Evolutionary conservation across 2,329 filamentous ascomycete species (phyloP).

Genomic region (Lecanicillium sp.): DNA sequence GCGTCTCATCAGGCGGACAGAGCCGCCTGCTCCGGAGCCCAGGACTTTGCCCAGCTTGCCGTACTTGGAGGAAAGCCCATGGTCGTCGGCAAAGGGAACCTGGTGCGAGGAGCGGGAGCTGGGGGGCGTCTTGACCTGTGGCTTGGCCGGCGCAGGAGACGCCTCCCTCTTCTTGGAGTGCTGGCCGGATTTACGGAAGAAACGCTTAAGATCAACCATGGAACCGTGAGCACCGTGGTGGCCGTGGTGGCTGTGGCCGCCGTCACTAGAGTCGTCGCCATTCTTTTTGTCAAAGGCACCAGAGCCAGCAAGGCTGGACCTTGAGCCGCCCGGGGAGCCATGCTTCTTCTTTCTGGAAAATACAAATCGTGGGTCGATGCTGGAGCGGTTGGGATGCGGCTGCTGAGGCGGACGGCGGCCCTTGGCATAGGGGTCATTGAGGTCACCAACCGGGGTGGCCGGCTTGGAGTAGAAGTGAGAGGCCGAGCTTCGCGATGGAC

Average conservation of each 20-base stretch:
- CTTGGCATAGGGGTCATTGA: slow-evolving; percentile 81
- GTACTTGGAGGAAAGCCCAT: slow-evolving; percentile 84
- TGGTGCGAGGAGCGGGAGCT: slow-evolving; percentile 45
- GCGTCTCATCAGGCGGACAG: slow-evolving; percentile 87
- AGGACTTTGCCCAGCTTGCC: slow-evolving; percentile 93
- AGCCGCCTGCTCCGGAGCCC: slow-evolving; percentile 89
- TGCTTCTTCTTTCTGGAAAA: slow-evolving; percentile 71
- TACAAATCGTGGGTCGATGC: slow-evolving; percentile 74
- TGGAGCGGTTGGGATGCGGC: slow-evolving; percentile 51
- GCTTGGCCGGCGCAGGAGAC: slow-evolving; percentile 51
- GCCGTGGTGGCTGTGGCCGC: slow-evolving; percentile 14
- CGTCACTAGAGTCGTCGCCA: slow-evolving; percentile 27
- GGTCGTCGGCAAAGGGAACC: slow-evolving; percentile 89
- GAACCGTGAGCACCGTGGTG: slow-evolving; percentile 53
- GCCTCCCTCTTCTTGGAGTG: slow-evolving; percentile 61
- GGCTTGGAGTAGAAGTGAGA: slow-evolving; percentile 62
- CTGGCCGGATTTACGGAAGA: slow-evolving; percentile 74
- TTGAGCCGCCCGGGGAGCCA: slow-evolving; percentile 46
- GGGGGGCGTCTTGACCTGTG: slow-evolving; percentile 40
- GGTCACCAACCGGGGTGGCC: slow-evolving; percentile 70
- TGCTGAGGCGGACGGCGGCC: slow-evolving; percentile 66
- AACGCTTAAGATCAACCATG: slow-evolving; percentile 93
- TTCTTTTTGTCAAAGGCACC: slow-evolving; percentile 26
- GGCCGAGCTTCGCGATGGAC: slow-evolving; percentile 56
- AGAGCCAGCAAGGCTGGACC: slow-evolving; percentile 42